Conservation (phyloP, 2,329 filamentous ascomycete species). For the Coleophoma crateriformis region DNA sequence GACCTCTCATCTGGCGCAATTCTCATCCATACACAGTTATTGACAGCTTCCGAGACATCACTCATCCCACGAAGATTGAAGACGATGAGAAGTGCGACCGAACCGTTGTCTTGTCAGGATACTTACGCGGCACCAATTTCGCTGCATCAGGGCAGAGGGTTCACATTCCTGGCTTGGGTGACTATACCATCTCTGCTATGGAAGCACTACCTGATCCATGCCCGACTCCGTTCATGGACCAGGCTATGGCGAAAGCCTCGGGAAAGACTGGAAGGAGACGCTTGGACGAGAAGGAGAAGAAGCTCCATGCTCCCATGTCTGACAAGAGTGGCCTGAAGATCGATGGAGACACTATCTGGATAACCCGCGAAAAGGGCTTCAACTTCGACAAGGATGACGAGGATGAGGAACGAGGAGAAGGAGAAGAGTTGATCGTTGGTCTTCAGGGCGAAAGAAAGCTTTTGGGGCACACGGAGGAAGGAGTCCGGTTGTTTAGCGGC, state of each 20-base stretch:
- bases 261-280: slow-evolving; percentile 77
- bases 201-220: slow-evolving; percentile 91
- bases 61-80: slow-evolving; percentile 87
- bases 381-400: slow-evolving; percentile 68
- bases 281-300: slow-evolving; percentile 93
- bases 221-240: slow-evolving; percentile 86
- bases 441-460: slow-evolving; percentile 78
- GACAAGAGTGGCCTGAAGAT: slow-evolving; percentile 94
- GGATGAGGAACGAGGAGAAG: slow-evolving; percentile 73
- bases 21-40: slow-evolving; percentile 90
- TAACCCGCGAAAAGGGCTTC: slow-evolving; percentile 62
- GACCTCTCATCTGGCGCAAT: slow-evolving; percentile 94
- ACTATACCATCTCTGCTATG: slow-evolving; percentile 76
- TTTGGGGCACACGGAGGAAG: slow-evolving; percentile 75
- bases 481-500: slow-evolving; percentile 79
- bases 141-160: slow-evolving; percentile 78
- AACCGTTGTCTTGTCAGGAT: slow-evolving; percentile 86
- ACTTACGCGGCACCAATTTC: slow-evolving; percentile 92
- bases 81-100: slow-evolving; percentile 85
- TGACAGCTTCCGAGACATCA: slow-evolving; percentile 93
- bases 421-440: slow-evolving; percentile 89
- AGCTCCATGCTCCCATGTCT: slow-evolving; percentile 95
- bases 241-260: slow-evolving; percentile 75
- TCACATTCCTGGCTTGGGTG: slow-evolving; percentile 88
- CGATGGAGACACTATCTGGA: slow-evolving; percentile 96